phyloP scores from a whole-genome alignment of 306 rosid genomes.

The Purshia tridentata region DNA sequence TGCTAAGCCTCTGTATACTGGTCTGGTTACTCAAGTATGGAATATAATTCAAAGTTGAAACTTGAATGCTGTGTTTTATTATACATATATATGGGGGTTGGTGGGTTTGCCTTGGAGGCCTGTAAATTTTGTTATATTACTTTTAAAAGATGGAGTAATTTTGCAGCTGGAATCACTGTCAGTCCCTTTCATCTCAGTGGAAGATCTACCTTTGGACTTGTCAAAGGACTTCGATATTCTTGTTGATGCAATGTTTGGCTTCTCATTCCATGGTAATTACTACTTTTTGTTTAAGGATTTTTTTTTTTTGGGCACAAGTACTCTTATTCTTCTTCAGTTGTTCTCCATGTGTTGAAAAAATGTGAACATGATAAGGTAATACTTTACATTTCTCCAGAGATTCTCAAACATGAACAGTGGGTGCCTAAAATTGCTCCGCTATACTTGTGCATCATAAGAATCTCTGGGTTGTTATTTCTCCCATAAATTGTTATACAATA shows the following conservation, averaged over 20 bases:
- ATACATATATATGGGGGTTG: not conserved
- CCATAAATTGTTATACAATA: not conserved
- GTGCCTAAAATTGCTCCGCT: not conserved
- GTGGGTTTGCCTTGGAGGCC: not conserved
- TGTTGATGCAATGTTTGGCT: slow-evolving; percentile 89
- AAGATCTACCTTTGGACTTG: slow-evolving; percentile 68
- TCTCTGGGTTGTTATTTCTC: slow-evolving; percentile 3
- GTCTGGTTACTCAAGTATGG: slow-evolving; percentile 85
- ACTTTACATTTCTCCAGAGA: not conserved
- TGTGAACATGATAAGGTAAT: not conserved
- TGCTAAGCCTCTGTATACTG: slow-evolving; percentile 75
- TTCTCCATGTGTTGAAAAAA: not conserved
- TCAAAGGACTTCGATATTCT: slow-evolving; percentile 69
- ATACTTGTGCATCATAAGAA: not conserved
- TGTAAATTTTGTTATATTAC: slow-evolving; percentile 1
- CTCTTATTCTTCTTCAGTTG: not conserved
- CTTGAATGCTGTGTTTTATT: slow-evolving; percentile 14
- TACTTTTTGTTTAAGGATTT: slow-evolving; percentile 11
- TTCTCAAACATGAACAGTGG: not conserved
- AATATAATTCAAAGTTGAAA: slow-evolving; percentile 15
- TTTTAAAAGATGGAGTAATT: slow-evolving; percentile 39
- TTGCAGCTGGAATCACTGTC: slow-evolving; percentile 83
- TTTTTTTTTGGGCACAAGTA: not conserved
- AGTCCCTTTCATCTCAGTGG: slow-evolving; percentile 76
- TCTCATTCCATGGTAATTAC: slow-evolving; percentile 85